Conservation (phyloP, 176 grass and related monocot species). For the Cenchrus purpureus region DNA sequence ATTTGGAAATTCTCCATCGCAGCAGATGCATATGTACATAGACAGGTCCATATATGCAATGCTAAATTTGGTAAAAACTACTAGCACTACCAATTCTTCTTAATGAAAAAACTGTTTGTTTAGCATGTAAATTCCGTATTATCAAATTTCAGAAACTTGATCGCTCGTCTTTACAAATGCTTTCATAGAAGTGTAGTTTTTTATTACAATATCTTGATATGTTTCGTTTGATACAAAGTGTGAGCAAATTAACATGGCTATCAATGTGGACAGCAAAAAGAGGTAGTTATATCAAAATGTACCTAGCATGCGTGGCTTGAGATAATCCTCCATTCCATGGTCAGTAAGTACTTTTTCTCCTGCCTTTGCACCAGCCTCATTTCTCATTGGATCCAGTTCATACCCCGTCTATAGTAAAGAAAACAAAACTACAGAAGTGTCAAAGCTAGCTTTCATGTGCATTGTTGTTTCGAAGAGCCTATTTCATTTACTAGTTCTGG, state of each 20-base stretch:
- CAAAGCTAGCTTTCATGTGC: neutral
- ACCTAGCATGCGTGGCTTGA: constrained; percentile 29
- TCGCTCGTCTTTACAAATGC: neutral
- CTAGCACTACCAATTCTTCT: neutral
- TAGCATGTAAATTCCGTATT: neutral
- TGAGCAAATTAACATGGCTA: too few relatives aligned
- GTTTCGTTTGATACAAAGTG: too few relatives aligned
- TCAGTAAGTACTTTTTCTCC: neutral
- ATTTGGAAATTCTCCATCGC: neutral
- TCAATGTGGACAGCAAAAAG: too few relatives aligned
- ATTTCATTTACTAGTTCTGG: neutral
- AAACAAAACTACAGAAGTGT: neutral
- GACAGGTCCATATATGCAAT: neutral
- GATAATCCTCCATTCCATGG: neutral
- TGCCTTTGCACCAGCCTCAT: too few relatives aligned
- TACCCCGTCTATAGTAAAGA: neutral
- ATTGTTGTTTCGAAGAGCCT: neutral
- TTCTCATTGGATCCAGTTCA: too few relatives aligned
- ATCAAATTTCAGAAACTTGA: neutral
- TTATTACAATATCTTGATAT: too few relatives aligned
- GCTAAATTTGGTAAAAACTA: neutral
- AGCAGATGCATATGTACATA: neutral
- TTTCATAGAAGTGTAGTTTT: neutral
- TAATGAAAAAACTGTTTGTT: neutral
- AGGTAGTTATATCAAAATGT: neutral